phyloP scores from a whole-genome alignment of 208 protist species.

The Vickermania ingenoplastis region DNA sequence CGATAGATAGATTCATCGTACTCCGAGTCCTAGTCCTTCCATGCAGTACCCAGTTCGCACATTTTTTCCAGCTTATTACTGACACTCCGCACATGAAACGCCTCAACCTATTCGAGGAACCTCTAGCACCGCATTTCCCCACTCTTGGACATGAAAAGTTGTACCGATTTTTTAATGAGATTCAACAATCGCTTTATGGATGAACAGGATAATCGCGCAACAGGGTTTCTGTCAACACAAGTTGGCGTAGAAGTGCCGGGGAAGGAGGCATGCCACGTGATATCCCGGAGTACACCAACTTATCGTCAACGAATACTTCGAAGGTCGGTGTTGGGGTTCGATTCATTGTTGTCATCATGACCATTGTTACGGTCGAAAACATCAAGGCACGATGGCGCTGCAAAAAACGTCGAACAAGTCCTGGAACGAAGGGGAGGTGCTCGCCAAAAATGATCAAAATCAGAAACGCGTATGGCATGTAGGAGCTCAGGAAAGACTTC shows the following conservation, averaged over 20 bases:
- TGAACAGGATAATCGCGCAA: conserved; percentile 21
- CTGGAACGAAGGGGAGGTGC: neutral
- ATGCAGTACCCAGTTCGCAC: too few relatives aligned
- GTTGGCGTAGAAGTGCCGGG: conserved; percentile 12
- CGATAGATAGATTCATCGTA: too few relatives aligned
- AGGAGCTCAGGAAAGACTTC: neutral
- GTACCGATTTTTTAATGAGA: too few relatives aligned
- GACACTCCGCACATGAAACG: too few relatives aligned
- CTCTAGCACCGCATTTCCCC: too few relatives aligned
- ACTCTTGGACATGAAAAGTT: too few relatives aligned
- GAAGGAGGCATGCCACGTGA: conserved; percentile 21
- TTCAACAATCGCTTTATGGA: too few relatives aligned
- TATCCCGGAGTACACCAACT: conserved; percentile 63
- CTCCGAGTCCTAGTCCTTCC: too few relatives aligned
- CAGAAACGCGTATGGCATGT: neutral
- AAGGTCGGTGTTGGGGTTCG: conserved; percentile 35
- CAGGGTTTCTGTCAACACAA: conserved; percentile 30
- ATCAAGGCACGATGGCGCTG: neutral
- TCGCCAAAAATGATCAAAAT: neutral
- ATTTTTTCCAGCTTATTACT: too few relatives aligned
- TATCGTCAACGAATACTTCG: conserved; percentile 57
- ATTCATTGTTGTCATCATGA: conserved; percentile 52
- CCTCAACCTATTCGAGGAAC: too few relatives aligned
- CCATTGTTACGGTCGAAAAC: conserved; percentile 3
- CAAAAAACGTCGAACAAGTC: neutral